Evolutionary conservation across 352 stramenopile species (phyloP).

Genomic region (Phytopythium sindhum): DNA sequence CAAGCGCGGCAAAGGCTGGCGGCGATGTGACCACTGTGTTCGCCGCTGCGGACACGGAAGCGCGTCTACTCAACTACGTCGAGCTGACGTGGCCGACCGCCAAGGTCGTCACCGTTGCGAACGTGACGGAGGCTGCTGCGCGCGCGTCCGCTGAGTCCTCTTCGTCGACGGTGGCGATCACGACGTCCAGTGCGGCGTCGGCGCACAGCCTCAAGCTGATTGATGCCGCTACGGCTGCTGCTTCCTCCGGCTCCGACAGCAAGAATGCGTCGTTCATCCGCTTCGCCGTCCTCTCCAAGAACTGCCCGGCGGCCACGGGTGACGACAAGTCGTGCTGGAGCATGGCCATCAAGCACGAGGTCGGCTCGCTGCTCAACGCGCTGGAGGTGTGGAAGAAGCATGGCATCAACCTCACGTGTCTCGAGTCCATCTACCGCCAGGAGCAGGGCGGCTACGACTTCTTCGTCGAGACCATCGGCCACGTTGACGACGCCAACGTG

Average conservation of each 20-base stretch:
- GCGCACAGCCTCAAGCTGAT: constrained; percentile 41
- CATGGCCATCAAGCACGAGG: constrained; percentile 85
- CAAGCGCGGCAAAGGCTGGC: constrained; percentile 28
- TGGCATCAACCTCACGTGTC: constrained; percentile 75
- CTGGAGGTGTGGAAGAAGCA: constrained; percentile 83
- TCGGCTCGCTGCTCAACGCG: constrained; percentile 76
- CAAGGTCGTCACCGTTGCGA: constrained; percentile 56
- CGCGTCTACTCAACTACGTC: constrained; percentile 47
- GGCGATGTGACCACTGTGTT: constrained; percentile 61
- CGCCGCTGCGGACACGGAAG: constrained; percentile 50
- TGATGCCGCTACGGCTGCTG: constrained; percentile 46
- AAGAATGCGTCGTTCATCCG: constrained; percentile 51
- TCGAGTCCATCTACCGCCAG: constrained; percentile 85
- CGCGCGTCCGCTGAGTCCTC: constrained; percentile 27
- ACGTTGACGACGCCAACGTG: constrained; percentile 70
- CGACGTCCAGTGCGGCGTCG: constrained; percentile 38
- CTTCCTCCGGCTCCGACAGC: constrained; percentile 5
- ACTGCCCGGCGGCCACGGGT: constrained; percentile 55
- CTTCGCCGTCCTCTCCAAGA: constrained; percentile 74
- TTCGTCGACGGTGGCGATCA: constrained; percentile 45
- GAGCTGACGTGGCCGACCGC: constrained; percentile 75
- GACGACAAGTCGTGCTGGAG: constrained; percentile 83
- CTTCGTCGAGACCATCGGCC: constrained; percentile 79
- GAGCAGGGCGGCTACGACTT: constrained; percentile 79
- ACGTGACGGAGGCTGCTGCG: constrained; percentile 58